phyloP scores from a whole-genome alignment of 1,284 basidiomycete species.

The Sanguinoderma infundibulare region DNA sequence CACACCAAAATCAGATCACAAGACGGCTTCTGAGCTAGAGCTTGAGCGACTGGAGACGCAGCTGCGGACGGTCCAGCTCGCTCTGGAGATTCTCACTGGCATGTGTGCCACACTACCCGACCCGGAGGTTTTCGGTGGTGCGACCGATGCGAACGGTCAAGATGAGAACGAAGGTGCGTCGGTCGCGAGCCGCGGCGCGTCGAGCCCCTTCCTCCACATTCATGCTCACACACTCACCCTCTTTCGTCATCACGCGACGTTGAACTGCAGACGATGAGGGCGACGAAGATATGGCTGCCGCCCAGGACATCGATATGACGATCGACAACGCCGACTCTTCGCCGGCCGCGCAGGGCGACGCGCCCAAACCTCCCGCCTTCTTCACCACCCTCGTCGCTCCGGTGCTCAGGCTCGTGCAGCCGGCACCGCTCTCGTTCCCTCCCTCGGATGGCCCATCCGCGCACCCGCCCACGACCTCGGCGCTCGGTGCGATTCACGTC shows the following conservation, averaged over 20 bases:
- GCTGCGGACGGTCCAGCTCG: constrained; percentile 76
- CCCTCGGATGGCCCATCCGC: constrained; percentile 67
- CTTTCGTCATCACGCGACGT: not conserved
- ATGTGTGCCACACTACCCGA: constrained; percentile 89
- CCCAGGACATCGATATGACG: too few relatives aligned
- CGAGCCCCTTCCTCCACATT: constrained; percentile 1
- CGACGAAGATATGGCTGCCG: constrained; percentile 43
- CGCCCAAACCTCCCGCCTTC: constrained; percentile 34
- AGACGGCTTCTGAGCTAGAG: constrained; percentile 65
- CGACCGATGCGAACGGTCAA: constrained; percentile 43
- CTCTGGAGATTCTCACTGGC: constrained; percentile 86
- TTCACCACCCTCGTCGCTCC: constrained; percentile 60
- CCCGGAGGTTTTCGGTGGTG: constrained; percentile 47
- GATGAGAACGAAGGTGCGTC: constrained; percentile 36
- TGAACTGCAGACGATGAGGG: constrained; percentile 11
- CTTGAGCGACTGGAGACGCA: constrained; percentile 77
- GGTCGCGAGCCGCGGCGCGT: constrained; percentile 7
- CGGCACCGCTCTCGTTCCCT: constrained; percentile 82
- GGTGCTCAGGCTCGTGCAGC: constrained; percentile 69
- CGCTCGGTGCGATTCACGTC: constrained; percentile 80
- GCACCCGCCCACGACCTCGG: constrained; percentile 87
- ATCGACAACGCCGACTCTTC: constrained; percentile 40
- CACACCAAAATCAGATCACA: constrained; percentile 74
- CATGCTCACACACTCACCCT: constrained; percentile 2
- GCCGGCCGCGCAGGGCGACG: constrained; percentile 28